These are phyloP conservation scores for Beta lomatogona DNA, from an alignment of 179 eudicot genomes.

Conservation along the genomic window DNA sequence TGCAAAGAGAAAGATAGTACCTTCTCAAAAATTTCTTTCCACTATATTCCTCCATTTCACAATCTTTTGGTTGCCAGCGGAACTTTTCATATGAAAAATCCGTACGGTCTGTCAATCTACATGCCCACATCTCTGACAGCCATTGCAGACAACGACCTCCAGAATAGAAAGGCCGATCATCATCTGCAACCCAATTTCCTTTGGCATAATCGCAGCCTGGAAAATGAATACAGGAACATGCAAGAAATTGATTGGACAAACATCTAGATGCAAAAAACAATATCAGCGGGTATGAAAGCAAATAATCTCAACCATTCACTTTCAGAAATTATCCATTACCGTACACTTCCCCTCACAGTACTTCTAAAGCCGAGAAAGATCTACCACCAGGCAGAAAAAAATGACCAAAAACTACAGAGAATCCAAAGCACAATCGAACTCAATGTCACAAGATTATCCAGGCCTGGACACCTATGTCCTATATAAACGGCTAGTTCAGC, in stretches of 20 bases:
- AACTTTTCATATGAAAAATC: constrained; percentile 79
- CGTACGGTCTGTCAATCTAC: constrained; percentile 65
- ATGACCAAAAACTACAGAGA: background rate
- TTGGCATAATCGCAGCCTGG: constrained; percentile 73
- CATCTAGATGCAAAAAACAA: background rate
- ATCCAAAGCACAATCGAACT: background rate
- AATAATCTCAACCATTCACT: background rate
- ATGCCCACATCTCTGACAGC: constrained; percentile 89
- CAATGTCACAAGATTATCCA: background rate
- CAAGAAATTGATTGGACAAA: constrained; percentile 7
- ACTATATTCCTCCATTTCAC: constrained; percentile 71
- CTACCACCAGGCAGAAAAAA: background rate
- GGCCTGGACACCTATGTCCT: background rate
- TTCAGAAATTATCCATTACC: background rate
- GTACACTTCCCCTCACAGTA: background rate
- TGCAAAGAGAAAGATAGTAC: constrained; percentile 32
- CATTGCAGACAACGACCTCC: constrained; percentile 81
- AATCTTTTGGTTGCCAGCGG: constrained; percentile 82
- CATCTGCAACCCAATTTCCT: constrained; percentile 80
- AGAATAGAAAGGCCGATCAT: constrained; percentile 67
- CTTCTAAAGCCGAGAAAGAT: background rate
- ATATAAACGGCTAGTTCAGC: background rate
- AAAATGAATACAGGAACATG: constrained; percentile 18
- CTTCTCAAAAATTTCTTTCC: constrained; percentile 52
- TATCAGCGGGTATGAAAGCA: background rate